phyloP scores from a whole-genome alignment of 495 filamentous ascomycete species.

The Penicillium goetzii region DNA sequence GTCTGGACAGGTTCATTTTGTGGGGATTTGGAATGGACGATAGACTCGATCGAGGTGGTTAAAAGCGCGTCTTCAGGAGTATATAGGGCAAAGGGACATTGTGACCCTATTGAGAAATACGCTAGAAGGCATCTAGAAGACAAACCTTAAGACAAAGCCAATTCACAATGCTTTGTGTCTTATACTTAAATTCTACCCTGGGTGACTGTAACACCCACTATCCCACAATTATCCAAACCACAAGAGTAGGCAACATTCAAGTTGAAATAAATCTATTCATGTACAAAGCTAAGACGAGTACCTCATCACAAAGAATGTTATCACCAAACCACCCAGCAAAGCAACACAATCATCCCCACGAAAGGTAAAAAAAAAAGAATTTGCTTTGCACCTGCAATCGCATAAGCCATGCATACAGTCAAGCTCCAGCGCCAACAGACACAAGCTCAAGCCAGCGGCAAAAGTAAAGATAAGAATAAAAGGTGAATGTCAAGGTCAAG shows the following conservation, averaged over 20 bases:
- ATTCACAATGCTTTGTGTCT: not conserved
- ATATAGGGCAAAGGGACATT: not conserved
- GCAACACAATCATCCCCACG: not conserved
- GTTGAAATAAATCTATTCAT: constrained; percentile 4
- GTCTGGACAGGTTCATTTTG: not conserved
- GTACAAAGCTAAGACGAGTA: not conserved
- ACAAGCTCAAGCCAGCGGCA: not conserved
- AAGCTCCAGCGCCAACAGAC: not conserved
- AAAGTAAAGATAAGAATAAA: not conserved
- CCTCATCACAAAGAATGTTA: not conserved
- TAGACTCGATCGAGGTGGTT: too few relatives aligned
- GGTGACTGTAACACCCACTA: not conserved
- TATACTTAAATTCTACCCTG: not conserved
- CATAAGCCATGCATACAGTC: not conserved
- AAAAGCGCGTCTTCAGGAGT: not conserved
- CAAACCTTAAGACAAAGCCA: not conserved
- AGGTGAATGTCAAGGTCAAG: not conserved
- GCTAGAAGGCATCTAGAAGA: not conserved
- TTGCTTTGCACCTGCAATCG: not conserved
- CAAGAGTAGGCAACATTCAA: not conserved
- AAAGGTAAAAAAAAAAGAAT: not conserved
- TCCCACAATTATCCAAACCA: not conserved
- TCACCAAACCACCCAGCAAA: constrained; percentile 1
- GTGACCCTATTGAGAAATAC: too few relatives aligned
- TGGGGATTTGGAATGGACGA: not conserved